These are phyloP conservation scores for Aleurites moluccanus DNA, from an alignment of 441 rosid genomes.

Conservation along the genomic window DNA sequence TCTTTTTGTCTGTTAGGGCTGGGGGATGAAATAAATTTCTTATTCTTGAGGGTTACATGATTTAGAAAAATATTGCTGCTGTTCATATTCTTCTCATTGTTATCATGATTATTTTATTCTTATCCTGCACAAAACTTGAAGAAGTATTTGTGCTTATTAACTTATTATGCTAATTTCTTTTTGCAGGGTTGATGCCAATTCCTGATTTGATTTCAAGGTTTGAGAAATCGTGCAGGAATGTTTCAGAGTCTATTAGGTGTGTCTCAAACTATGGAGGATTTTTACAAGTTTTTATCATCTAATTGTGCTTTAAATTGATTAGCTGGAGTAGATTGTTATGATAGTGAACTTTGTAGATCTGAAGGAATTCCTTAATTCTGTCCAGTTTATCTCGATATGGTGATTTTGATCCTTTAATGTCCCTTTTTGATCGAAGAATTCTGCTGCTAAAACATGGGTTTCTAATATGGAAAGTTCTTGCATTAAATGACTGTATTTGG, in stretches of 20 bases:
- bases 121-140: conserved; percentile 6
- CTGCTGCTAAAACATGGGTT: background rate
- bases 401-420: background rate
- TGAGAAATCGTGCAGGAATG: conserved; percentile 79
- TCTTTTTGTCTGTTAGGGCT: background rate
- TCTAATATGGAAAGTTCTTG: background rate
- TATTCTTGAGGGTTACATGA: background rate
- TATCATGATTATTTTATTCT: background rate
- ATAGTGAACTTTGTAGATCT: background rate
- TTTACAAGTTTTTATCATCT: conserved; percentile 10
- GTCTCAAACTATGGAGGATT: conserved; percentile 22
- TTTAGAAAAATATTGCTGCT: background rate
- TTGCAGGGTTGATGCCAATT: conserved; percentile 82
- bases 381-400: background rate
- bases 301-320: background rate
- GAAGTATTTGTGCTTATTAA: conserved; percentile 5
- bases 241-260: conserved; percentile 89
- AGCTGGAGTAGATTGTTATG: background rate
- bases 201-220: conserved; percentile 82
- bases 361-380: background rate
- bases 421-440: background rate
- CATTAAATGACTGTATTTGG: background rate
- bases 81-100: background rate
- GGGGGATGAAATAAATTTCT: too few species aligned
- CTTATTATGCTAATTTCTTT: conserved; percentile 16